Evolutionary conservation across 306 rosid genomes (phyloP).

Genomic region (Corylus avellana): DNA sequence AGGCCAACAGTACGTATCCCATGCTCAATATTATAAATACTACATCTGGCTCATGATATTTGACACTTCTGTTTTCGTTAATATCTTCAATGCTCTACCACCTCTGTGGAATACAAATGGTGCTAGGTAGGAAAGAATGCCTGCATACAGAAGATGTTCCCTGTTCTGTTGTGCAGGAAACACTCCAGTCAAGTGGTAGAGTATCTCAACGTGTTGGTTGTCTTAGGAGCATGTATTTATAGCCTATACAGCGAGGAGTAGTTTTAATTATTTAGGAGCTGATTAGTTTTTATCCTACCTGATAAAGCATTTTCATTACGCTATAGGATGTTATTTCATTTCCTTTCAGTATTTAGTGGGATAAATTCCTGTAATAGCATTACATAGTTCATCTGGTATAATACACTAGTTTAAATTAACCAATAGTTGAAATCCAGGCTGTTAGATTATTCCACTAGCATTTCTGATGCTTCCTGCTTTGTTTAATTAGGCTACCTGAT

Average conservation of each 20-base stretch:
- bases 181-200: conserved; percentile 22
- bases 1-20: conserved; percentile 68
- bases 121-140: conserved; percentile 12
- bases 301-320: conserved; percentile 4
- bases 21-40: conserved; percentile 15
- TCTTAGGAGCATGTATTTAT: conserved; percentile 7
- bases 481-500: conserved; percentile 16
- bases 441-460: not conserved
- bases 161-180: not conserved
- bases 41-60: conserved; percentile 16
- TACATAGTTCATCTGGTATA: not conserved
- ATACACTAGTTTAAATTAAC: not conserved
- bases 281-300: not conserved
- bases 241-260: conserved; percentile 1
- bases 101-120: conserved; percentile 23
- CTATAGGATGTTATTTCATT: not conserved
- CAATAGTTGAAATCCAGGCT: not conserved
- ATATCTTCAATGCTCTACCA: conserved; percentile 1
- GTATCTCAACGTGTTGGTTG: not conserved
- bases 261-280: not conserved
- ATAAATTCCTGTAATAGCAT: too few species aligned
- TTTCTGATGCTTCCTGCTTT: conserved; percentile 14
- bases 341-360: too few species aligned
- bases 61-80: conserved; percentile 18
- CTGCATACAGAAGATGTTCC: conserved; percentile 10